A percentile compares a stretch with the other conserved stretches of the same genome.
Conservation (phyloP, 257 asterid species). For the Solanum piurae region DNA sequence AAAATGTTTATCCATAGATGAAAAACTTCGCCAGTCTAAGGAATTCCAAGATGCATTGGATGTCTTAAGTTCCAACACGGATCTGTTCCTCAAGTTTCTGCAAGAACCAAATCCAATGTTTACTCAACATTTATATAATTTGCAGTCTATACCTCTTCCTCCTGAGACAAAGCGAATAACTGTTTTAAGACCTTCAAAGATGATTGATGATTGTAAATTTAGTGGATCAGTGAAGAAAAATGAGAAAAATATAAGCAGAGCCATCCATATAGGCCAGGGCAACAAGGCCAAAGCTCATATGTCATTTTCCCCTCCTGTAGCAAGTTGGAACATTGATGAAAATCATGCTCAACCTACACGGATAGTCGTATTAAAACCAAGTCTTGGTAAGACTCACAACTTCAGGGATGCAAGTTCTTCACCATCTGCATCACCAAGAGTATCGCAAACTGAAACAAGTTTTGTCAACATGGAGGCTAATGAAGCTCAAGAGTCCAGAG, state of each 20-base stretch:
- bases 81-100: conserved; percentile 70
- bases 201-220: conserved; percentile 32
- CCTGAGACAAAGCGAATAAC: conserved; percentile 81
- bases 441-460: conserved; percentile 30
- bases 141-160: conserved; percentile 55
- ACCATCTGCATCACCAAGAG: conserved; percentile 35
- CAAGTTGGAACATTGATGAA: conserved; percentile 38
- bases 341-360: conserved; percentile 68
- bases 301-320: conserved; percentile 30
- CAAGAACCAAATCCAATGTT: conserved; percentile 82
- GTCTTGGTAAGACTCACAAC: conserved; percentile 43
- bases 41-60: conserved; percentile 86
- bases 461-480: conserved; percentile 43
- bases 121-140: conserved; percentile 42
- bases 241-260: conserved; percentile 27
- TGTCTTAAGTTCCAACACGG: conserved; percentile 79
- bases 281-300: conserved; percentile 24
- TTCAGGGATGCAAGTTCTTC: conserved; percentile 40
- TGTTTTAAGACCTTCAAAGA: conserved; percentile 81
- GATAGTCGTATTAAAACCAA: conserved; percentile 90
- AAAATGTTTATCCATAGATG: conserved; percentile 73
- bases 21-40: conserved; percentile 68
- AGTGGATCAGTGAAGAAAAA: conserved; percentile 31
- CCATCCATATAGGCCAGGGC: conserved; percentile 18
- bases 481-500: conserved; percentile 64